A percentile compares a stretch with the other conserved stretches of the same genome.
Evolutionary conservation across 495 filamentous ascomycete species (phyloP).

Genomic region (Tuber umbilicatum): DNA sequence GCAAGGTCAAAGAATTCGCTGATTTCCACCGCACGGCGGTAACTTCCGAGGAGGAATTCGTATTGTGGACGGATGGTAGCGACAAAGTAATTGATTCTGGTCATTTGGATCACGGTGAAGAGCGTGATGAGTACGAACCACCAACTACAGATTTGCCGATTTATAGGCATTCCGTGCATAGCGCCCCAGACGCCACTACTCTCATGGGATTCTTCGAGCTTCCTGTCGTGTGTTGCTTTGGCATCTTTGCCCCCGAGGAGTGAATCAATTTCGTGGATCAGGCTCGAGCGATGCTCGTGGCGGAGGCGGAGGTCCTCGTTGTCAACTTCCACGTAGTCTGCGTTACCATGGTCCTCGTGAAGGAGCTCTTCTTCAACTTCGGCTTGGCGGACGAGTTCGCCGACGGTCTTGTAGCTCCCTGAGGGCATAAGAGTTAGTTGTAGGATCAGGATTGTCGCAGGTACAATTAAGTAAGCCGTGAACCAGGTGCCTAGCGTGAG

Average conservation of each 20-base stretch:
- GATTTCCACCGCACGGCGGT: constrained; percentile 55
- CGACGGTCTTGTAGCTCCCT: constrained; percentile 80
- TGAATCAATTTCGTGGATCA: constrained; percentile 66
- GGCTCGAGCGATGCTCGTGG: constrained; percentile 57
- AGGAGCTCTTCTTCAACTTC: constrained; percentile 68
- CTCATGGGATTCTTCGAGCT: constrained; percentile 56
- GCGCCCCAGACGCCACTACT: constrained; percentile 78
- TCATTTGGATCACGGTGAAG: constrained; percentile 59
- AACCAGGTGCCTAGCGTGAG: constrained; percentile 70
- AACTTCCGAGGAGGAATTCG: constrained; percentile 61
- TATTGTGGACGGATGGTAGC: constrained; percentile 86
- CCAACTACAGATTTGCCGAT: constrained; percentile 66
- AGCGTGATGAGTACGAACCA: constrained; percentile 85
- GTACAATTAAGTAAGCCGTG: constrained; percentile 66
- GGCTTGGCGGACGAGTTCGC: constrained; percentile 69
- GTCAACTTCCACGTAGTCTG: constrained; percentile 41
- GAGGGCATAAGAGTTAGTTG: constrained; percentile 72
- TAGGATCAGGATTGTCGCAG: constrained; percentile 58
- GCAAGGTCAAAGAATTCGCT: constrained; percentile 86
- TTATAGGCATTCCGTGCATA: constrained; percentile 67
- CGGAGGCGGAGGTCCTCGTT: constrained; percentile 61
- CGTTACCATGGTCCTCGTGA: constrained; percentile 55
- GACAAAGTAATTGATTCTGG: constrained; percentile 95
- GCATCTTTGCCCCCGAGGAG: constrained; percentile 61
- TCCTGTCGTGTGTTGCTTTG: constrained; percentile 49